Conservation (phyloP, 805 yeast species). For the Alloascoidea africana region DNA sequence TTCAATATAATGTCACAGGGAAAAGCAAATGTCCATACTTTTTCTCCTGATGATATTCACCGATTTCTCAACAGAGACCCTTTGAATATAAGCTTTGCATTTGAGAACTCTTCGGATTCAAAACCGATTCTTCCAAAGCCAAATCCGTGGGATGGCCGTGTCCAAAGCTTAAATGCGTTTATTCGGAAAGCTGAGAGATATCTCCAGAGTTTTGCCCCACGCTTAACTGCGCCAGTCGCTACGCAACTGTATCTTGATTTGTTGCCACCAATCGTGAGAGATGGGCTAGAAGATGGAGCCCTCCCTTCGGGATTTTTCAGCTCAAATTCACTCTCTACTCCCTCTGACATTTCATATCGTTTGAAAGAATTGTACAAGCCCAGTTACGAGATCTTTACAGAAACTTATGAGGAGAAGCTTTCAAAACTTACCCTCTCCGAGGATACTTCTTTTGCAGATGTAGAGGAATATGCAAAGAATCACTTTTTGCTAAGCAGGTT, state of each 20-base stretch:
- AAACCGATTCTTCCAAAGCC: neutral
- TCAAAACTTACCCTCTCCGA: neutral
- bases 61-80: neutral
- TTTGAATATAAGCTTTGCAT: neutral
- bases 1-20: neutral
- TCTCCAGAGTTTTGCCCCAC: neutral
- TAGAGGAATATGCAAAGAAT: neutral
- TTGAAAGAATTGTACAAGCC: neutral
- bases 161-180: neutral
- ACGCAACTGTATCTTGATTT: neutral
- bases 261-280: neutral
- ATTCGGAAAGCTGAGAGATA: neutral
- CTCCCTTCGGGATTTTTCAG: neutral
- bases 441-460: neutral
- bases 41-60: neutral
- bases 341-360: neutral
- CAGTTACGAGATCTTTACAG: neutral
- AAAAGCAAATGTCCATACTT: neutral
- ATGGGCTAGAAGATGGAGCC: neutral
- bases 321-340: neutral
- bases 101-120: neutral
- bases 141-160: neutral
- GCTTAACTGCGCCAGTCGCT: slow-evolving; percentile 1
- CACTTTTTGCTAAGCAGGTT: neutral
- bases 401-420: neutral